phyloP scores from a whole-genome alignment of 2,329 filamentous ascomycete genomes.

The Tolypocladium album region DNA sequence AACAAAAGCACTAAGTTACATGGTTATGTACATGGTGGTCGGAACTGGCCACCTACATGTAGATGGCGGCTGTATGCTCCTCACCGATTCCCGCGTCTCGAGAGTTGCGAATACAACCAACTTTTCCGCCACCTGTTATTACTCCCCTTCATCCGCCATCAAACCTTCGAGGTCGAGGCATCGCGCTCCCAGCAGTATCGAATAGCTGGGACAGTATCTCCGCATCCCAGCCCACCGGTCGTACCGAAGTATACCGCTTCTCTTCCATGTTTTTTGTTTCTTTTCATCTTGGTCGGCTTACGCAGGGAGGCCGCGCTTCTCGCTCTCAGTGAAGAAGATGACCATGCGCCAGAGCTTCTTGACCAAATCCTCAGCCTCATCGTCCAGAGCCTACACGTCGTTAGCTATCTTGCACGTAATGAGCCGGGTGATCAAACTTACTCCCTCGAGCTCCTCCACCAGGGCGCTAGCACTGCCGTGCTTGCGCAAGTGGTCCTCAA shows the following conservation, averaged over 20 bases:
- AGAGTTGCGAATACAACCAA: not conserved
- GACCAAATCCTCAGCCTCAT: slow-evolving; percentile 86
- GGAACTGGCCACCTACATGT: not conserved
- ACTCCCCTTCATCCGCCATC: not conserved
- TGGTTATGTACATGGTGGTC: not conserved
- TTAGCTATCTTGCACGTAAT: slow-evolving; percentile 13
- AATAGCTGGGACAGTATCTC: not conserved
- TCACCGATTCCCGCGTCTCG: not conserved
- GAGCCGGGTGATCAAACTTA: slow-evolving; percentile 31
- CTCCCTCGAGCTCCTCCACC: slow-evolving; percentile 75
- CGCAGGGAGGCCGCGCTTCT: slow-evolving; percentile 72
- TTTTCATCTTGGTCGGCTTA: not conserved
- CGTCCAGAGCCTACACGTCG: slow-evolving; percentile 62
- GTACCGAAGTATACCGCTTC: not conserved
- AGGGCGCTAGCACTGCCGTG: slow-evolving; percentile 67
- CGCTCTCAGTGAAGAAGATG: slow-evolving; percentile 92
- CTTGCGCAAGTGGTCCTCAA: slow-evolving; percentile 75
- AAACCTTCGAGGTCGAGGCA: not conserved
- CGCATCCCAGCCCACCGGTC: not conserved
- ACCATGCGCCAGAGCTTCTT: slow-evolving; percentile 98
- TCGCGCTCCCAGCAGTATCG: not conserved
- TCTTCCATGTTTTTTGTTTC: not conserved
- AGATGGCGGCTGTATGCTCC: not conserved
- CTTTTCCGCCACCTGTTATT: not conserved
- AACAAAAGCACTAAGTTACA: not conserved